phyloP scores from a whole-genome alignment of 805 yeast species.

The Cyberlindnera veronae region DNA sequence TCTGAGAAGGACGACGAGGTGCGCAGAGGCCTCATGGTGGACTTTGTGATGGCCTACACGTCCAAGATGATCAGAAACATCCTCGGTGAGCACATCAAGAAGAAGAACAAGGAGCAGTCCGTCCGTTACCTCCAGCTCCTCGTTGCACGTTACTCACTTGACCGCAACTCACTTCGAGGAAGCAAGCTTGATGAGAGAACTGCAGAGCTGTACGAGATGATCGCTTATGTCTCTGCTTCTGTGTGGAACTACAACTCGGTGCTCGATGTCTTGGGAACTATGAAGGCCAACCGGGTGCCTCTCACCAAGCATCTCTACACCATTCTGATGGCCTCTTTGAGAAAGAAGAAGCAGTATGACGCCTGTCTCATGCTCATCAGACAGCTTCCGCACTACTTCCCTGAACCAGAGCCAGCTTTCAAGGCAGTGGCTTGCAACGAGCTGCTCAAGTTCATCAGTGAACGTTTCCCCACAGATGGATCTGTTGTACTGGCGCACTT shows the following conservation, averaged over 20 bases:
- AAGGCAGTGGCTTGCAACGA: conserved; percentile 16
- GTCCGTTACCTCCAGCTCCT: conserved; percentile 7
- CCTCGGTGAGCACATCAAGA: conserved; percentile 1
- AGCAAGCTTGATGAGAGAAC: not conserved
- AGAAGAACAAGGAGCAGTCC: not conserved
- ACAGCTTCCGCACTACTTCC: conserved; percentile 15
- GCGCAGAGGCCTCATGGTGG: not conserved
- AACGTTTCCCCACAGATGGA: conserved; percentile 19
- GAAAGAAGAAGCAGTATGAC: conserved; percentile 20
- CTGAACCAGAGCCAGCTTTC: conserved; percentile 5
- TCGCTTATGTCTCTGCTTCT: conserved; percentile 16
- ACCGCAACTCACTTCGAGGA: no score
- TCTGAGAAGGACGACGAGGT: not conserved
- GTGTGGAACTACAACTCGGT: conserved; percentile 16
- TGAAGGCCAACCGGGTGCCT: conserved; percentile 12
- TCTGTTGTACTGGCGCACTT: conserved; percentile 24
- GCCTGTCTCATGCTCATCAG: conserved; percentile 17
- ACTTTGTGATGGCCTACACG: conserved; percentile 5
- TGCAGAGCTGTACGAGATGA: conserved; percentile 16
- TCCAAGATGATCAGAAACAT: conserved; percentile 9
- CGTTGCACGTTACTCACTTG: conserved; percentile 8
- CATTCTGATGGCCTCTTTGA: conserved; percentile 16
- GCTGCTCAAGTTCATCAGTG: conserved; percentile 16
- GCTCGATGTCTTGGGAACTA: conserved; percentile 12
- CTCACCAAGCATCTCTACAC: conserved; percentile 17